phyloP scores from a whole-genome alignment of 352 stramenopile genomes.

The Lagenidium giganteum region DNA sequence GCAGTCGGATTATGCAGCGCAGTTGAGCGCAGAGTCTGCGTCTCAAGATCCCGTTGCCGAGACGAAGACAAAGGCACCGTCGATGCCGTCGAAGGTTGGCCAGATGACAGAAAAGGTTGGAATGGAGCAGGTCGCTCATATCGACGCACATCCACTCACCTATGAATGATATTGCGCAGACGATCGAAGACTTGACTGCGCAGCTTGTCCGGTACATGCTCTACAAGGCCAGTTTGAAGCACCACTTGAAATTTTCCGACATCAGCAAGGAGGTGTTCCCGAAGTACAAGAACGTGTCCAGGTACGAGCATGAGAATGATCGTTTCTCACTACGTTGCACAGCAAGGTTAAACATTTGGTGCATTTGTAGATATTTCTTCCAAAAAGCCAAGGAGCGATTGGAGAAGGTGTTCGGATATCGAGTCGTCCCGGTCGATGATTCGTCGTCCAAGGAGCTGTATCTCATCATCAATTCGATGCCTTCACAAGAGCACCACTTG shows the following conservation, averaged over 20 bases:
- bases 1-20: constrained; percentile 64
- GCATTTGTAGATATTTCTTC: no score
- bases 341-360: no score
- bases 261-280: constrained; percentile 83
- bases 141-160: no score
- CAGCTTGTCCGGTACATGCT: constrained; percentile 81
- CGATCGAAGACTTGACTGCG: constrained; percentile 65
- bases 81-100: constrained; percentile 34
- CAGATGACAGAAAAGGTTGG: constrained; percentile 6
- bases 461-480: constrained; percentile 70
- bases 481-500: constrained; percentile 67
- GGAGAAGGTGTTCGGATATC: constrained; percentile 72
- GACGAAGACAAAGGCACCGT: constrained; percentile 27
- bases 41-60: constrained; percentile 29
- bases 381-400: constrained; percentile 70
- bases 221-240: constrained; percentile 77
- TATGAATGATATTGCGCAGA: constrained; percentile 18
- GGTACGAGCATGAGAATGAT: no score
- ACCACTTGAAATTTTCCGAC: constrained; percentile 72
- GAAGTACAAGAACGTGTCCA: constrained; percentile 74
- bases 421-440: constrained; percentile 68
- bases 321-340: no score
- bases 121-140: no score
- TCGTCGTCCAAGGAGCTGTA: constrained; percentile 62
- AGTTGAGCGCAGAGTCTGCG: constrained; percentile 27